phyloP scores from a whole-genome alignment of 73 alveolate species.

The Paramecium sexaurelia region DNA sequence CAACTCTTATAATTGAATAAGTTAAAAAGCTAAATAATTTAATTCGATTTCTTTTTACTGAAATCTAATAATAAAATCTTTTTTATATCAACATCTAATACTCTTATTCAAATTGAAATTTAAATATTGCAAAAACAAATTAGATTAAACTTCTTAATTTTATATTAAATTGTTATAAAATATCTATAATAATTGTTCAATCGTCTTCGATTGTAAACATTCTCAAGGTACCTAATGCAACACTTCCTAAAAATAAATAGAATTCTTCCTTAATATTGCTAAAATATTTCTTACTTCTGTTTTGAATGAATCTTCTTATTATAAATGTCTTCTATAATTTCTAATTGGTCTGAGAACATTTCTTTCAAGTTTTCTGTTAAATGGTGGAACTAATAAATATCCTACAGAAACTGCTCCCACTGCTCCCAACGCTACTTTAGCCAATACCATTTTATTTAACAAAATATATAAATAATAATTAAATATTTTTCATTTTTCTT shows the following conservation, averaged over 20 bases:
- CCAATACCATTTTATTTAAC: constrained; percentile 16
- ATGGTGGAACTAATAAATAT: constrained; percentile 37
- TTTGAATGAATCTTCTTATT: constrained; percentile 11
- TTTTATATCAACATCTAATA: too few species aligned
- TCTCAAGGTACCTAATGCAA: constrained; percentile 15
- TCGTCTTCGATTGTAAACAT: constrained; percentile 47
- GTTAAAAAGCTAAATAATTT: too few species aligned
- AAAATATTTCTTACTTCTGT: background rate
- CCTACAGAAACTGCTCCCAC: constrained; percentile 16
- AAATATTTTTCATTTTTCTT: constrained; percentile 22
- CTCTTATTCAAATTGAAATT: too few species aligned
- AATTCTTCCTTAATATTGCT: background rate
- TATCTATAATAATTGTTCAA: background rate
- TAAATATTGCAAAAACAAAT: too few species aligned
- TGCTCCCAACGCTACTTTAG: constrained; percentile 32
- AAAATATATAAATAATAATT: constrained; percentile 13
- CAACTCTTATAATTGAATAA: too few species aligned
- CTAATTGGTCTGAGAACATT: constrained; percentile 49
- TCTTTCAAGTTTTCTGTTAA: constrained; percentile 43
- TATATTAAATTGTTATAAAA: background rate
- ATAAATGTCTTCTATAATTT: constrained; percentile 32
- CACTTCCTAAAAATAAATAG: constrained; percentile 8
- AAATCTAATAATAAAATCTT: too few species aligned
- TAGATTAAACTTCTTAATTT: background rate
- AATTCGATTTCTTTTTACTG: too few species aligned